A percentile compares a stretch with the other conserved stretches of the same genome.
phyloP scores from a whole-genome alignment of 2,329 filamentous ascomycete genomes.

The Scorias spongiosa region DNA sequence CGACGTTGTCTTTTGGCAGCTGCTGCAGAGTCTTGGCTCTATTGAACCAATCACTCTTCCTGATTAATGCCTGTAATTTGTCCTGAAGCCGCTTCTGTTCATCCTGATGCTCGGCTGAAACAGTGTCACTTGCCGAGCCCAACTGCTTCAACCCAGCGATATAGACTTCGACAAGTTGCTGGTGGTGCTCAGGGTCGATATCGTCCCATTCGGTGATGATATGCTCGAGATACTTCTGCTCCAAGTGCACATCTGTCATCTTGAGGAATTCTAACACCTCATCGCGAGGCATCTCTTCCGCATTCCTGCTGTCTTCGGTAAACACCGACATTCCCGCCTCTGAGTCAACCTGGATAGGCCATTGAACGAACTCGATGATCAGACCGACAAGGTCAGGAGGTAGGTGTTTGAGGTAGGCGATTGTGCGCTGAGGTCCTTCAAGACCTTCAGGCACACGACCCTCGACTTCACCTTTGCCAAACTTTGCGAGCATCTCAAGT shows the following conservation, averaged over 20 bases:
- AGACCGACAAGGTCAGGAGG: constrained; percentile 79
- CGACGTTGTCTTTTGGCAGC: constrained; percentile 65
- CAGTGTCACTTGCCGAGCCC: constrained; percentile 1
- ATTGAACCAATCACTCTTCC: constrained; percentile 65
- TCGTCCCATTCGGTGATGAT: constrained; percentile 80
- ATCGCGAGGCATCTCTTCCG: constrained; percentile 70
- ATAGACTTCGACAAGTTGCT: constrained; percentile 61
- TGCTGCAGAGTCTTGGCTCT: constrained; percentile 47
- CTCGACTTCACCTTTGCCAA: constrained; percentile 45
- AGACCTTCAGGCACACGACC: constrained; percentile 38
- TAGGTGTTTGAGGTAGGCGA: constrained; percentile 79
- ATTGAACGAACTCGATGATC: constrained; percentile 79
- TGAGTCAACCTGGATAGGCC: constrained; percentile 62
- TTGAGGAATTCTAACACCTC: constrained; percentile 61
- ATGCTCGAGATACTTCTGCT: constrained; percentile 76
- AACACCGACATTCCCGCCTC: constrained; percentile 83
- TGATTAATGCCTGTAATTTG: constrained; percentile 60
- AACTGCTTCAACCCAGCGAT: constrained; percentile 35
- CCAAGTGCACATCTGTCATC: constrained; percentile 52
- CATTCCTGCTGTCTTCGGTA: constrained; percentile 82
- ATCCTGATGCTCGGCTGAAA: constrained; percentile 19
- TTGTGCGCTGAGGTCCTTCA: constrained; percentile 67
- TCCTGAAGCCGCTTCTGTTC: constrained; percentile 13
- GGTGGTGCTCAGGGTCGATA: constrained; percentile 71
- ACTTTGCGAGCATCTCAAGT: constrained; percentile 64